phyloP scores from a whole-genome alignment of 2,329 filamentous ascomycete genomes.

The Bertia moriformis region DNA sequence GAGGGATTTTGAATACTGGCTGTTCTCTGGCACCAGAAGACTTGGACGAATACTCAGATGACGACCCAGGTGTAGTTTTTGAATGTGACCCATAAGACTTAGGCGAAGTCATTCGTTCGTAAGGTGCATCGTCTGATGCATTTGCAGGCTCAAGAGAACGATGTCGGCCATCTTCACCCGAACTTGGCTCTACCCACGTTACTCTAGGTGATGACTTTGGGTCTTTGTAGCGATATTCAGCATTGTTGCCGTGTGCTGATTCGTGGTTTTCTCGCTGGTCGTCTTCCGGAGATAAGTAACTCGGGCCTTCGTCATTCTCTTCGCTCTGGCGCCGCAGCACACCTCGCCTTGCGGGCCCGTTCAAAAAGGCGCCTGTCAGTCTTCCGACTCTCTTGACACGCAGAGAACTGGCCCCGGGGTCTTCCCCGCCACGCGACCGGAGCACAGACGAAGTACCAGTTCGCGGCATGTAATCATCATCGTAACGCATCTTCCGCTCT shows the following conservation, averaged over 20 bases:
- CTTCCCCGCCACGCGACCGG: slow-evolving; percentile 19
- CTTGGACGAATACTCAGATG: slow-evolving; percentile 18
- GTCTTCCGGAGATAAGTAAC: background rate
- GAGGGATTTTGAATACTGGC: slow-evolving; percentile 29
- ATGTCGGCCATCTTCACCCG: background rate
- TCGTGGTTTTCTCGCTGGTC: no score
- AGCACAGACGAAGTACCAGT: background rate
- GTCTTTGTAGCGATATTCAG: background rate
- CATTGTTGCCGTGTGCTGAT: no score
- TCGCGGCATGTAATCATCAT: background rate
- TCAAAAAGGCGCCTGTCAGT: slow-evolving; percentile 34
- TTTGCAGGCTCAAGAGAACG: background rate
- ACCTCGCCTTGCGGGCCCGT: slow-evolving; percentile 35
- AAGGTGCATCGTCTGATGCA: background rate
- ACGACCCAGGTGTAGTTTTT: slow-evolving; percentile 17
- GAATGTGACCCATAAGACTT: slow-evolving; percentile 8
- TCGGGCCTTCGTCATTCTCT: slow-evolving; percentile 18
- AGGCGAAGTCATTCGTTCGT: background rate
- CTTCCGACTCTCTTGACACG: slow-evolving; percentile 36
- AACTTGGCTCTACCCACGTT: background rate
- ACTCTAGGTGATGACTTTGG: background rate
- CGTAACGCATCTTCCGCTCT: background rate
- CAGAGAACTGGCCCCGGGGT: slow-evolving; percentile 29
- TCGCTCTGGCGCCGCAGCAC: slow-evolving; percentile 30
- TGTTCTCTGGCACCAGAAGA: slow-evolving; percentile 22